A percentile compares a stretch with the other conserved stretches of the same genome.
phyloP scores from a whole-genome alignment of 768 basidiomycete genomes.

The Termitomyces sp. region DNA sequence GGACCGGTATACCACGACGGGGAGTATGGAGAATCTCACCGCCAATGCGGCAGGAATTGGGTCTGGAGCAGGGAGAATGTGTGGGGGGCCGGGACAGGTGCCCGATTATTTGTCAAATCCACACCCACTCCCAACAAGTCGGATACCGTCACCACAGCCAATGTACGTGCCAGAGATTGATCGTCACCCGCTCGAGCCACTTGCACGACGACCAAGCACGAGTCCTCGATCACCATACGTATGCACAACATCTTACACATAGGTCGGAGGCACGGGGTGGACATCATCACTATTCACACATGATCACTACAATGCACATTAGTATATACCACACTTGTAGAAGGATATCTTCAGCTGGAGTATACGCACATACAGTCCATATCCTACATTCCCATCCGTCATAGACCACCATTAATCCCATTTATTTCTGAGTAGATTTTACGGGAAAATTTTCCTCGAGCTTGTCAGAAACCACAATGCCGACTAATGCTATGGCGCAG shows the following conservation, averaged over 20 bases:
- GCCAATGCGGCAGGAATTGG: slow-evolving; percentile 17
- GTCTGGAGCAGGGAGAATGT: slow-evolving; percentile 4
- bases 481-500: slow-evolving; percentile 40
- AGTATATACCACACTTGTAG: slow-evolving; percentile 2
- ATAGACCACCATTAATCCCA: not conserved
- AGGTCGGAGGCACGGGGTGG: not conserved
- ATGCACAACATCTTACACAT: slow-evolving; percentile 8
- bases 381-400: not conserved
- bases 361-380: slow-evolving; percentile 10
- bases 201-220: slow-evolving; percentile 27
- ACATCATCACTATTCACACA: slow-evolving; percentile 10
- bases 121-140: slow-evolving; percentile 1
- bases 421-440: slow-evolving; percentile 9
- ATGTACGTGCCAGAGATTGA: slow-evolving; percentile 21
- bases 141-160: slow-evolving; percentile 15
- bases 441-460: slow-evolving; percentile 38
- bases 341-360: not conserved
- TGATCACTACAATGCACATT: not conserved
- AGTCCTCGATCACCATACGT: slow-evolving; percentile 11
- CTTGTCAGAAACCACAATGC: slow-evolving; percentile 44
- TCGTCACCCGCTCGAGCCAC: slow-evolving; percentile 30
- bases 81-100: not conserved
- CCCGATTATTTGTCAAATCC: slow-evolving; percentile 4
- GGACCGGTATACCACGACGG: slow-evolving; percentile 40
- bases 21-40: slow-evolving; percentile 32